A percentile compares a stretch with the other conserved stretches of the same genome.
Conservation (phyloP, 164 flowering plant species). For the Aristolochia fimbriata region DNA sequence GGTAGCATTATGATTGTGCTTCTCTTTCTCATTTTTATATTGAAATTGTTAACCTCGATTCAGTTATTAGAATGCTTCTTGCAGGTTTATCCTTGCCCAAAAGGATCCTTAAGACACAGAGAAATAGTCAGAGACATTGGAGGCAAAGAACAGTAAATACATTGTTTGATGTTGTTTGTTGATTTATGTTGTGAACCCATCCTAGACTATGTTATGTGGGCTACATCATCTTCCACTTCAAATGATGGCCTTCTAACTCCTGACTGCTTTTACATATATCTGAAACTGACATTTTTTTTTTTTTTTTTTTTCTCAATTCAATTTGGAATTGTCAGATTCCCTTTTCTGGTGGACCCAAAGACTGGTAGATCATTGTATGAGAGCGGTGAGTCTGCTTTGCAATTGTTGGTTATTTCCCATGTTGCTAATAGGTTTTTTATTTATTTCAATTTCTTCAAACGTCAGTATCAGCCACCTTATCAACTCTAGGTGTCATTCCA, state of each 20-base stretch:
- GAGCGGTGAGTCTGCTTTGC: slow-evolving; percentile 31
- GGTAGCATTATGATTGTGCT: background rate
- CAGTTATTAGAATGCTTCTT: slow-evolving; percentile 1
- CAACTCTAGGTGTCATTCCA: no score
- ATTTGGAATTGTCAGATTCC: slow-evolving; percentile 40
- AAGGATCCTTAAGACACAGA: slow-evolving; percentile 65
- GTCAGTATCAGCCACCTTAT: no score
- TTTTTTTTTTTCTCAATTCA: no score
- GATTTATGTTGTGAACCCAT: background rate
- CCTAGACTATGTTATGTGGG: background rate
- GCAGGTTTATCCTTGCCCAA: slow-evolving; percentile 80
- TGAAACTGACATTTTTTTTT: no score
- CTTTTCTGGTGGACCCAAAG: slow-evolving; percentile 65
- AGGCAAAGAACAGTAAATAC: slow-evolving; percentile 68
- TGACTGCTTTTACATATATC: no score
- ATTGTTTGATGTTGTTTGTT: background rate
- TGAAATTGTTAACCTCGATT: background rate
- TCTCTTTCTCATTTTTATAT: background rate
- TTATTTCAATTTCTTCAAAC: no score
- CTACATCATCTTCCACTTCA: no score
- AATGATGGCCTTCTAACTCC: no score
- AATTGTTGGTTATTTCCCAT: background rate
- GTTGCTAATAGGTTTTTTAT: background rate
- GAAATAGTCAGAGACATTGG: slow-evolving; percentile 53
- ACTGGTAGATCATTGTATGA: slow-evolving; percentile 58